Percentiles rank a stretch among this genome's conserved stretches.
phyloP scores from a whole-genome alignment of 176 grass and related monocot species.

The Triticum turgidum region DNA sequence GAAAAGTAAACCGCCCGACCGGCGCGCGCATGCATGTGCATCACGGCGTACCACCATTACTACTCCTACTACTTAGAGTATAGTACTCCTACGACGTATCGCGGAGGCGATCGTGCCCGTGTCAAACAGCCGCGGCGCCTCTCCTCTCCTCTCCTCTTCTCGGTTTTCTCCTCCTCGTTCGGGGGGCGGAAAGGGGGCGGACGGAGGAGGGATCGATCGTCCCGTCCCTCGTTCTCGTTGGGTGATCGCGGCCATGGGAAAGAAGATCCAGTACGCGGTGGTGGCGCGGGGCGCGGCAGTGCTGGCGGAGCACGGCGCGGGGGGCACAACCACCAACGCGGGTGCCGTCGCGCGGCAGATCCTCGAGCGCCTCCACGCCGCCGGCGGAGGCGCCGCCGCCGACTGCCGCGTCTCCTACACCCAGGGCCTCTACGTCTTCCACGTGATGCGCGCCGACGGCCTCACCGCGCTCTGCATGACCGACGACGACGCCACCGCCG shows the following conservation, averaged over 20 bases:
- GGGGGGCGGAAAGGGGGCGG: constrained; percentile 2
- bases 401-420: constrained; percentile 89
- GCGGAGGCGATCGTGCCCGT: neutral
- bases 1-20: too few relatives aligned
- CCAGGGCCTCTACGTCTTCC: constrained; percentile 78
- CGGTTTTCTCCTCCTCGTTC: constrained; percentile 3
- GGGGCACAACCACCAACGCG: constrained; percentile 45
- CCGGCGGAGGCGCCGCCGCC: neutral
- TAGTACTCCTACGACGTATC: neutral
- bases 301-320: constrained; percentile 58
- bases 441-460: constrained; percentile 49
- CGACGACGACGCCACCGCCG: constrained; percentile 46
- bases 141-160: neutral
- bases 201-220: neutral
- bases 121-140: neutral
- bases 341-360: constrained; percentile 62
- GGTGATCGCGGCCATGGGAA: neutral
- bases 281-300: constrained; percentile 73
- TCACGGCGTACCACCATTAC: neutral
- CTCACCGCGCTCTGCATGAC: constrained; percentile 69
- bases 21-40: neutral
- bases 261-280: constrained; percentile 64
- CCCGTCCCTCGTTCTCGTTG: neutral
- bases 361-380: constrained; percentile 53
- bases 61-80: neutral